Evolutionary conservation across 305 asterid genomes (phyloP).

Genomic region (Rubia tinctorum): DNA sequence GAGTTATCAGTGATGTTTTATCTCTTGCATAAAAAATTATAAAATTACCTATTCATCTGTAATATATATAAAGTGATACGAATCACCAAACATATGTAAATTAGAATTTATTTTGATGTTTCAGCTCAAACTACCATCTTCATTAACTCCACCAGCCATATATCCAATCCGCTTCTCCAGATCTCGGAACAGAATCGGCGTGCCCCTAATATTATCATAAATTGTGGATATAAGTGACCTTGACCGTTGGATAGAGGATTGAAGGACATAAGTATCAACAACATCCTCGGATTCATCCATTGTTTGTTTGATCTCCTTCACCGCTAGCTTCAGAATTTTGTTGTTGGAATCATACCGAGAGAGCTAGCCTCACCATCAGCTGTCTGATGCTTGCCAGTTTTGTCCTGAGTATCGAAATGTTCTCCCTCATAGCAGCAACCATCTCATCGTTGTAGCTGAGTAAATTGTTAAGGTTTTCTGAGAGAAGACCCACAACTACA

Average conservation of each 20-base stretch:
- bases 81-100: too few species aligned
- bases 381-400: background rate
- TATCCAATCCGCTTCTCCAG: constrained; percentile 1
- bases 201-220: constrained; percentile 1
- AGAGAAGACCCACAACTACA: background rate
- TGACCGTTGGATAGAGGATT: constrained; percentile 12
- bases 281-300: constrained; percentile 38
- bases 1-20: too few species aligned
- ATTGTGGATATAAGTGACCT: constrained; percentile 22
- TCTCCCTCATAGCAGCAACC: background rate
- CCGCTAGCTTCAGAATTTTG: constrained; percentile 12
- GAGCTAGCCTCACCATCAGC: background rate
- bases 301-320: constrained; percentile 23
- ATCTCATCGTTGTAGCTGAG: background rate
- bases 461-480: background rate
- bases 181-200: background rate
- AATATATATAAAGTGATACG: too few species aligned
- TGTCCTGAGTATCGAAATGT: background rate
- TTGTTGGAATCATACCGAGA: background rate
- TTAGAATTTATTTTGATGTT: too few species aligned
- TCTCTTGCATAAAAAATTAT: too few species aligned
- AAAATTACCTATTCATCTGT: too few species aligned
- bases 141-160: background rate
- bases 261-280: constrained; percentile 23
- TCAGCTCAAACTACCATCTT: too few species aligned